These are phyloP conservation scores for Diplogelasinospora grovesii DNA, from an alignment of 495 filamentous ascomycete genomes.

Conservation along the genomic window DNA sequence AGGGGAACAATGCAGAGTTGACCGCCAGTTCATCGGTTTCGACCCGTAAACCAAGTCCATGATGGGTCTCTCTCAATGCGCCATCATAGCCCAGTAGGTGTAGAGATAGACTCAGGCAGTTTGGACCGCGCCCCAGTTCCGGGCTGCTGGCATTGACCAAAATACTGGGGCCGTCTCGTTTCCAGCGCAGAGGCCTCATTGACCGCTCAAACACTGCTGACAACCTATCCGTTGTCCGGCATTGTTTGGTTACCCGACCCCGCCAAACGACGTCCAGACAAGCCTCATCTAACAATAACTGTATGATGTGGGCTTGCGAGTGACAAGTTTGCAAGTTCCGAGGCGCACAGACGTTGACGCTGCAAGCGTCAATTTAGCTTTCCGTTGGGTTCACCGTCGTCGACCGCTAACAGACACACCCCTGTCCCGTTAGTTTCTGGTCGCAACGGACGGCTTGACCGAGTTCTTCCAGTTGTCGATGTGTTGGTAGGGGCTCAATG, in stretches of 20 bases:
- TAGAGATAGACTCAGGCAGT: too few relatives aligned
- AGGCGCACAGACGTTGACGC: conserved; percentile 23
- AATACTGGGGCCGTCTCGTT: too few relatives aligned
- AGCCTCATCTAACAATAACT: conserved; percentile 17
- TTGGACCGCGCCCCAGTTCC: too few relatives aligned
- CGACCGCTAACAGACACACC: conserved; percentile 1
- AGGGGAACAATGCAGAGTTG: conserved; percentile 18
- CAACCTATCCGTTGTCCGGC: conserved; percentile 18
- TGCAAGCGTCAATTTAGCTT: conserved; percentile 7
- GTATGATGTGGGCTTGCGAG: conserved; percentile 17
- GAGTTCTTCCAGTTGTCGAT: conserved; percentile 21
- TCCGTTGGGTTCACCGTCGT: conserved; percentile 1
- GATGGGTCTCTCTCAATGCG: too few relatives aligned
- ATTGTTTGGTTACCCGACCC: conserved; percentile 20
- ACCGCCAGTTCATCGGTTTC: conserved; percentile 29
- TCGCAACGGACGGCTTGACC: conserved; percentile 18
- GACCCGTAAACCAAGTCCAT: too few relatives aligned
- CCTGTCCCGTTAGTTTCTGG: conserved; percentile 14
- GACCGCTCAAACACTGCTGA: conserved; percentile 10
- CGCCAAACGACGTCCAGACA: conserved; percentile 18
- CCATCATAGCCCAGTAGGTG: too few relatives aligned
- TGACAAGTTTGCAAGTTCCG: conserved; percentile 20
- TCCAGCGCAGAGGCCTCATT: conserved; percentile 14
- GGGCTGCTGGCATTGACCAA: conserved; percentile 13
- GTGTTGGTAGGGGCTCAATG: conserved; percentile 14